Evolutionary conservation across 2,329 filamentous ascomycete species (phyloP).

Genomic region (Claviceps citrina): DNA sequence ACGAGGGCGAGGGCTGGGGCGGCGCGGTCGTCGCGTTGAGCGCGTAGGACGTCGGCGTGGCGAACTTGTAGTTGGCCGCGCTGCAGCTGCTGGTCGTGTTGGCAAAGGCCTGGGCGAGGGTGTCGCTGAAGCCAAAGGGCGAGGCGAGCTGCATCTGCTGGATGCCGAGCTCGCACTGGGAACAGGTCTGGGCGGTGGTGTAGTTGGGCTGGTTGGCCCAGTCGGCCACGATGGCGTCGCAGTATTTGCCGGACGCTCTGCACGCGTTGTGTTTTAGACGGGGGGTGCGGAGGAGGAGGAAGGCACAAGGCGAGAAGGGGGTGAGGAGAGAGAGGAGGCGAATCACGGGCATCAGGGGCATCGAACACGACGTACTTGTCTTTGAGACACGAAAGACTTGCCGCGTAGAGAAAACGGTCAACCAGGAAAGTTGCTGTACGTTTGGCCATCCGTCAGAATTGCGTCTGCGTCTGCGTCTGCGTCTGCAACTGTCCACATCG

Average conservation of each 20-base stretch:
- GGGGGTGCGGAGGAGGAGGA: no score
- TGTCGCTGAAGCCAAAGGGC: not conserved
- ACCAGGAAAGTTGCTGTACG: not conserved
- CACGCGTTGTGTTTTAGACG: no score
- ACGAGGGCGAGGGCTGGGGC: not conserved
- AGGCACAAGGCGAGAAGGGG: no score
- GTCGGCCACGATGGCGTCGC: not conserved
- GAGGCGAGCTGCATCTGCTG: not conserved
- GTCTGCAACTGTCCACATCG: no score
- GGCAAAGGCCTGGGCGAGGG: not conserved
- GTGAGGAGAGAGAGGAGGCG: no score
- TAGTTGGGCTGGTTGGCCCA: not conserved
- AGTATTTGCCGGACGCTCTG: not conserved
- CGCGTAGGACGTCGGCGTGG: not conserved
- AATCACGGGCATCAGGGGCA: no score
- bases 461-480: not conserved
- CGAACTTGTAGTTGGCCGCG: not conserved
- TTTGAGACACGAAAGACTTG: not conserved
- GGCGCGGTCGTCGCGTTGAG: constrained; percentile 1
- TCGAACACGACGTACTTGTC: not conserved
- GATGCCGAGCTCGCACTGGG: not conserved
- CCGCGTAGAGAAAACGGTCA: not conserved
- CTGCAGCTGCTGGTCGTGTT: constrained; percentile 1
- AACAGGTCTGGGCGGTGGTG: not conserved
- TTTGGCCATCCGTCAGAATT: no score